These are phyloP conservation scores for Ogataea angusta DNA, from an alignment of 805 yeast species.

Conservation along the genomic window DNA sequence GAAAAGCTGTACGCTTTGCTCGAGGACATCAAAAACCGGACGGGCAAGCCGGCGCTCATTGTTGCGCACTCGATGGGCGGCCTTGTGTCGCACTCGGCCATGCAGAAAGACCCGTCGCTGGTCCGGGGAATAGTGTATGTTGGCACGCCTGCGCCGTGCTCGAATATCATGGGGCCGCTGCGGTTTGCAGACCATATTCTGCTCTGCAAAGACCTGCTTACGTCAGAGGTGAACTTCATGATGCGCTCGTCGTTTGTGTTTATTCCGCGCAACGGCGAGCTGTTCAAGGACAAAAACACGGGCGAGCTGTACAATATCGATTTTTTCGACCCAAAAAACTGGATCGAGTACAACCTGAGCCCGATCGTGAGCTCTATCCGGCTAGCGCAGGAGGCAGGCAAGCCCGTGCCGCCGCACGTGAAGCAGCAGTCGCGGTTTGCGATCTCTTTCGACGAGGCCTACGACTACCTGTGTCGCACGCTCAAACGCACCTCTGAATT, in stretches of 20 bases:
- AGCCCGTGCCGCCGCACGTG: constrained; percentile 13
- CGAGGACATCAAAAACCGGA: constrained; percentile 38
- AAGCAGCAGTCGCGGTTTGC: constrained; percentile 30
- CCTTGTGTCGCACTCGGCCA: constrained; percentile 71
- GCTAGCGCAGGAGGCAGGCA: constrained; percentile 29
- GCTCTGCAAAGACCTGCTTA: constrained; percentile 67
- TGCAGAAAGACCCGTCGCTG: constrained; percentile 63
- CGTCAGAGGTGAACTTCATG: constrained; percentile 79
- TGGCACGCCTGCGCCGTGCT: constrained; percentile 81
- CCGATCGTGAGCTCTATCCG: constrained; percentile 58
- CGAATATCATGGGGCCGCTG: constrained; percentile 82
- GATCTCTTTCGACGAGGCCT: constrained; percentile 54
- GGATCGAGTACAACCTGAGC: constrained; percentile 73
- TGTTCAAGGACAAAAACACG: constrained; percentile 63
- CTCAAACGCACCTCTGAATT: constrained; percentile 58
- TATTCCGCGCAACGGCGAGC: constrained; percentile 70
- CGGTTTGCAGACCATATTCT: constrained; percentile 78
- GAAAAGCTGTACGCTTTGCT: constrained; percentile 50
- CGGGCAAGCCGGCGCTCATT: constrained; percentile 58
- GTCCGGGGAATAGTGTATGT: constrained; percentile 76
- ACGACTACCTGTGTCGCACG: constrained; percentile 60
- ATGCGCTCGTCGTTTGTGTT: constrained; percentile 84
- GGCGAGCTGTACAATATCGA: constrained; percentile 62
- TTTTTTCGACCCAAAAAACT: constrained; percentile 73
- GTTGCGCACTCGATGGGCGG: constrained; percentile 97